Evolutionary conservation across 2,329 filamentous ascomycete species (phyloP).

Genomic region (Thielaviopsis euricoi): DNA sequence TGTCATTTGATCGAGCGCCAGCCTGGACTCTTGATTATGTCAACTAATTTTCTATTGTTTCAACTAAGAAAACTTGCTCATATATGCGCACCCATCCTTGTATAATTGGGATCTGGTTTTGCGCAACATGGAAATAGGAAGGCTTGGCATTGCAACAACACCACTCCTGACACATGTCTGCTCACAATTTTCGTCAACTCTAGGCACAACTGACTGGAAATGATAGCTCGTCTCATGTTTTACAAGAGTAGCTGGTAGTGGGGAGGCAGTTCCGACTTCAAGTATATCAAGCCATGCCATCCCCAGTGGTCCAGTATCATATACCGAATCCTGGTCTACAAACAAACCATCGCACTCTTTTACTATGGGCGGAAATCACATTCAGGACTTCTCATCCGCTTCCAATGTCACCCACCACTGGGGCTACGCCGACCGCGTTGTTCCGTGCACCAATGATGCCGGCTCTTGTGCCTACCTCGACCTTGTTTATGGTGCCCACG

Average conservation of each 20-base stretch:
- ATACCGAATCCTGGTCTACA: not conserved
- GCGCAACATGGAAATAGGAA: not conserved
- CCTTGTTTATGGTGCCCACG: slow-evolving; percentile 32
- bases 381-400: slow-evolving; percentile 26
- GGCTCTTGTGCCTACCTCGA: slow-evolving; percentile 36
- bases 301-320: not conserved
- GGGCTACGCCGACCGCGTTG: slow-evolving; percentile 28
- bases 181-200: not conserved
- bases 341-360: slow-evolving; percentile 7
- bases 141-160: not conserved
- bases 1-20: not conserved
- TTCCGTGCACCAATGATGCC: slow-evolving; percentile 29
- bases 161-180: not conserved
- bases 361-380: slow-evolving; percentile 18
- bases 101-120: slow-evolving; percentile 1
- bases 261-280: not conserved
- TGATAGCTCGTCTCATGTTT: not conserved
- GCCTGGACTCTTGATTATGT: too few species aligned
- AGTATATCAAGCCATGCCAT: not conserved
- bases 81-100: slow-evolving; percentile 4
- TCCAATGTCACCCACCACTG: slow-evolving; percentile 25
- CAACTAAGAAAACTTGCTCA: slow-evolving; percentile 3
- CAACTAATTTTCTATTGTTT: not conserved
- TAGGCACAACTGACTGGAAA: not conserved
- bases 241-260: too few species aligned